Percentiles rank a stretch among this genome's conserved stretches.
phyloP scores from a whole-genome alignment of 2,329 filamentous ascomycete genomes.

The Graphilbum fragrans region DNA sequence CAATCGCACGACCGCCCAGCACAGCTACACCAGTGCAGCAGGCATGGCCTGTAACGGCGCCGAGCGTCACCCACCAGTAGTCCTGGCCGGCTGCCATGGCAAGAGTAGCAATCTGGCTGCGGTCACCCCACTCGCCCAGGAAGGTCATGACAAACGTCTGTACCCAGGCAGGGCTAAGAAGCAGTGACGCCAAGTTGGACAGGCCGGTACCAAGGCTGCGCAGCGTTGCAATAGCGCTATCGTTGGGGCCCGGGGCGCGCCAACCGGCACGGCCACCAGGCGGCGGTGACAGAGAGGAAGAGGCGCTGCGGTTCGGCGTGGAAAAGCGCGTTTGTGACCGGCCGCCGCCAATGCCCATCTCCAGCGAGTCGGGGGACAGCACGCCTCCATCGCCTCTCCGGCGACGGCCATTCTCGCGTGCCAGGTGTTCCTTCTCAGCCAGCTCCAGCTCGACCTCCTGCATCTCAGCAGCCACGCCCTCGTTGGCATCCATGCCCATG shows the following conservation, averaged over 20 bases:
- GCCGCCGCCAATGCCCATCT: constrained; percentile 56
- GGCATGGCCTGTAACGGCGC: constrained; percentile 74
- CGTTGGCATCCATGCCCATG: constrained; percentile 74
- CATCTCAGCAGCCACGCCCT: constrained; percentile 94
- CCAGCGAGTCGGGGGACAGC: constrained; percentile 63
- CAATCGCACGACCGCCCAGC: constrained; percentile 82
- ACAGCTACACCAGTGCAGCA: constrained; percentile 88
- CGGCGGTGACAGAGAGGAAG: constrained; percentile 63
- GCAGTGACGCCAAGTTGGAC: constrained; percentile 73
- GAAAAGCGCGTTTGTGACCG: constrained; percentile 64
- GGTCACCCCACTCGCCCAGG: constrained; percentile 93
- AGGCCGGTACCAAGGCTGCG: constrained; percentile 47
- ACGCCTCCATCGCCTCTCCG: constrained; percentile 36
- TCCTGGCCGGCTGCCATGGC: constrained; percentile 98
- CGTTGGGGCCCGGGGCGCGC: constrained; percentile 22
- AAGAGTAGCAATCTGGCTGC: constrained; percentile 95
- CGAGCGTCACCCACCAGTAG: constrained; percentile 96
- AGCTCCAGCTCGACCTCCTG: constrained; percentile 90
- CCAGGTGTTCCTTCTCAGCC: constrained; percentile 79
- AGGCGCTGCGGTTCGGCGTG: constrained; percentile 70
- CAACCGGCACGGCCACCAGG: constrained; percentile 40
- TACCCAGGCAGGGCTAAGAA: constrained; percentile 93
- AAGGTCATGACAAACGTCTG: constrained; percentile 99
- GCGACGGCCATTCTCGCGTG: constrained; percentile 52
- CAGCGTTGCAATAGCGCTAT: constrained; percentile 40